Percentiles rank a stretch among this genome's conserved stretches.
phyloP scores from a whole-genome alignment of 495 filamentous ascomycete species.

The Penicillium ochrochloron region DNA sequence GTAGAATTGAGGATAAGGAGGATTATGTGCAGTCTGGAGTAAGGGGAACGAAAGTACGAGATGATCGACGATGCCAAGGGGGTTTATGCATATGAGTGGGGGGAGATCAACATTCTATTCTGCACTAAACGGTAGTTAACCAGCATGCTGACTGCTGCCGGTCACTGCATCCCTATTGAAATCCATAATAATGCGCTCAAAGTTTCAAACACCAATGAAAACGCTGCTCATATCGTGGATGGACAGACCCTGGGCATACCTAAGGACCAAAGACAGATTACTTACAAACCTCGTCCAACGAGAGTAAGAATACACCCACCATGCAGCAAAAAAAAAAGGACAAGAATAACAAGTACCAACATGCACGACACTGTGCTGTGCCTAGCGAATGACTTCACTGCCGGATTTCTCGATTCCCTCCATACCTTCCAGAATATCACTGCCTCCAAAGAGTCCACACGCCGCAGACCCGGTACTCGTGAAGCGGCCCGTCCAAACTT shows the following conservation, averaged over 20 bases:
- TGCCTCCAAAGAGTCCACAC: conserved; percentile 77
- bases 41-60: not conserved
- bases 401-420: conserved; percentile 85
- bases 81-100: conserved; percentile 12
- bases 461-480: conserved; percentile 60
- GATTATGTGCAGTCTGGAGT: not conserved
- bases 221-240: not conserved
- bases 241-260: not conserved
- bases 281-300: not conserved
- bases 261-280: not conserved
- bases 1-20: not conserved
- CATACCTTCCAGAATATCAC: conserved; percentile 82
- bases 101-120: conserved; percentile 25
- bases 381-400: conserved; percentile 46
- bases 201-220: not conserved
- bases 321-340: not conserved
- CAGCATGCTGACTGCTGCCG: too few relatives aligned
- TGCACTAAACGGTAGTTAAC: conserved; percentile 11
- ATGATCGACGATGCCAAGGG: not conserved
- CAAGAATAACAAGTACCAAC: not conserved
- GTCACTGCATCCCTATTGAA: not conserved
- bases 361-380: not conserved
- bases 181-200: not conserved
- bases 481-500: conserved; percentile 78
- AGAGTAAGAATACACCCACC: conserved; percentile 5